Evolutionary conservation across 352 stramenopile species (phyloP), one percentile per base, ranked within the genome.

Genomic region (Globisporangium abappressorium): DNA sequence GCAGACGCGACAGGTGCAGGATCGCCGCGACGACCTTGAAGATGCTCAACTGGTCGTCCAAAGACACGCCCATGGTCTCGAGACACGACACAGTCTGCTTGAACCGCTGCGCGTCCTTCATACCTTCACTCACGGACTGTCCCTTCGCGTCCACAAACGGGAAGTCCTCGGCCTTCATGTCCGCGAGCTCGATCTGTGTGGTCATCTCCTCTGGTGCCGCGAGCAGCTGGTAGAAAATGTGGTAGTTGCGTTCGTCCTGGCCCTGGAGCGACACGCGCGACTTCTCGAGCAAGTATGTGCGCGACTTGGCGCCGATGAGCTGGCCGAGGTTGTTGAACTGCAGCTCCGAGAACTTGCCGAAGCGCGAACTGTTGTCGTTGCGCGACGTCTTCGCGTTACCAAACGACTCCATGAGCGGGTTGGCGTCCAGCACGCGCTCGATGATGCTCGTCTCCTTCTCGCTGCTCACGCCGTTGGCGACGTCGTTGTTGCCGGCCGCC

Each of bases 171-270:
- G 90, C 77, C 51, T 86, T 66, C 66, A 89, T 75, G 9, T 93
- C 81, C 6, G 80, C 74, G n/a, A 98, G 76, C 47, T 93, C 76
- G 8, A 94, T 79, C 36, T 85, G 79, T 26, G 76, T 62, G 9
- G 75, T 87, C 62, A 82, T 77, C 36, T 86, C 73, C 18, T 81
- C 79, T 0, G 75, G 72, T 1, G 84, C 79, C 18, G 85, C 84
- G 11, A 95, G 75, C 38, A 99, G 71, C 69, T 99, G 91, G 82
- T 99, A 99, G 74, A 99, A 99, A 61, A 99, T 98, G 79, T 99
- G 97, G 85, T 98, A 99, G 81, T 99, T 99, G 58, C 97, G 82
- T 76, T 99, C 97, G 15, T 91, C 92, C 55, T 91, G 62, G n/a
- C 85, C 87, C 77, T 99, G 96, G 36, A 82, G 94, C 75, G 66